Evolutionary conservation across 148 eudicot genomes (phyloP), one percentile per base, ranked within the genome.

Genomic region (Spergularia marina): DNA sequence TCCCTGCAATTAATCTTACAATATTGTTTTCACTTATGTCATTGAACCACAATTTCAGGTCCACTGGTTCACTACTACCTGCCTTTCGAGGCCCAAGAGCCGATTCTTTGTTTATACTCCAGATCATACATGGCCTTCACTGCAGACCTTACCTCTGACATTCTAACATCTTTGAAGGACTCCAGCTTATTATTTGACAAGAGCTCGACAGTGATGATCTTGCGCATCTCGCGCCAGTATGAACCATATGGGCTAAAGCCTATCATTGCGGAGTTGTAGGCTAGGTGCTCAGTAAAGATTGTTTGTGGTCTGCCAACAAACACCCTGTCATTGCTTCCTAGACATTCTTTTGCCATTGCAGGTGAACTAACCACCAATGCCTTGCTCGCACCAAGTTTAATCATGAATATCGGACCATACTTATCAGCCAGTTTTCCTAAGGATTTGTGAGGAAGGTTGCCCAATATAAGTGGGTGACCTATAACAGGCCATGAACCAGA

Each of bases 191-290:
- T 73, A 47, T 58, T 75, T 0, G 87, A 83, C n/a, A 89, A 76
- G 16, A 89, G 79, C 63, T 85, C 79, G 0, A 77, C 39, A 39
- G 71, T 11, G 6, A 62, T 65, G 2, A 85, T 62, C 76, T 82
- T 85, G 10, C 86, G 77, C 17, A 85, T 58, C 23, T 85, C 75
- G 0, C 86, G 80, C 90, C 90, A 89, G 52, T 85, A 81, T 0
- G 79, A 72, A 7, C 88, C 83, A 21, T 82, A 77, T 4, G 81
- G 78, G 30, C 56, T 34, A 11, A 87, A 81, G 0, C 73, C 86
- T 7, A 85, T 66, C 67, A 71, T 65, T n/a, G 87, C 86, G 10
- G 76, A 64, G 75, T 87, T 68, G 65, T 87, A 87, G 30, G 65
- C 64, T 62, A 85, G 21, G 7, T 74, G 70, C 40, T 78, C 66